A percentile compares a stretch with the other conserved stretches of the same genome.
These are phyloP conservation scores for Shiraia bambusicola DNA, from an alignment of 2,329 filamentous ascomycete species.

Conservation along the genomic window DNA sequence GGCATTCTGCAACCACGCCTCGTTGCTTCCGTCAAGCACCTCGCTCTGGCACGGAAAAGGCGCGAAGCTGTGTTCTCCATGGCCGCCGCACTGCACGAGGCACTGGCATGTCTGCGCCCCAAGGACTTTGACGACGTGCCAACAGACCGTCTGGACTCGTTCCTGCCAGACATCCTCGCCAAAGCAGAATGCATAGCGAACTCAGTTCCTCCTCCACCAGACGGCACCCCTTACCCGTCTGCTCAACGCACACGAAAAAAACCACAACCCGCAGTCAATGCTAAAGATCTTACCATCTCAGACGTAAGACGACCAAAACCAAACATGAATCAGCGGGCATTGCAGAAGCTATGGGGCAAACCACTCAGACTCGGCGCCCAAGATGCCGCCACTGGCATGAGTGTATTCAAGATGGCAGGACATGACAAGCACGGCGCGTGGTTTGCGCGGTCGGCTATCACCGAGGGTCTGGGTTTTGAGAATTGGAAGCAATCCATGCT, in stretches of 20 bases:
- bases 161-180: constrained; percentile 46
- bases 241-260: constrained; percentile 59
- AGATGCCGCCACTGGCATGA: constrained; percentile 75
- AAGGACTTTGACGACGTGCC: constrained; percentile 51
- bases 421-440: constrained; percentile 83
- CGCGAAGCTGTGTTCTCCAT: not conserved
- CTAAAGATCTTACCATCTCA: constrained; percentile 57
- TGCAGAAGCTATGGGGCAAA: constrained; percentile 85
- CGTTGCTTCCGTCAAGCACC: not conserved
- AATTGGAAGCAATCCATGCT: constrained; percentile 77
- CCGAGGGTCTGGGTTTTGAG: constrained; percentile 74
- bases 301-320: constrained; percentile 52
- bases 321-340: constrained; percentile 55
- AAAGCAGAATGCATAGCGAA: constrained; percentile 71
- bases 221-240: constrained; percentile 48
- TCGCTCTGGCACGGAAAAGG: not conserved
- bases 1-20: not conserved
- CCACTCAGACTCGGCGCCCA: constrained; percentile 70
- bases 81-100: constrained; percentile 48
- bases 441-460: constrained; percentile 84
- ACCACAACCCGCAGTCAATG: constrained; percentile 53
- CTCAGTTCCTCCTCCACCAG: constrained; percentile 66
- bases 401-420: constrained; percentile 75
- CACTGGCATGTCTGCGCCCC: constrained; percentile 48
- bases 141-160: constrained; percentile 43